phyloP scores from a whole-genome alignment of 2,329 filamentous ascomycete species.

The Paecilomyces sp. region DNA sequence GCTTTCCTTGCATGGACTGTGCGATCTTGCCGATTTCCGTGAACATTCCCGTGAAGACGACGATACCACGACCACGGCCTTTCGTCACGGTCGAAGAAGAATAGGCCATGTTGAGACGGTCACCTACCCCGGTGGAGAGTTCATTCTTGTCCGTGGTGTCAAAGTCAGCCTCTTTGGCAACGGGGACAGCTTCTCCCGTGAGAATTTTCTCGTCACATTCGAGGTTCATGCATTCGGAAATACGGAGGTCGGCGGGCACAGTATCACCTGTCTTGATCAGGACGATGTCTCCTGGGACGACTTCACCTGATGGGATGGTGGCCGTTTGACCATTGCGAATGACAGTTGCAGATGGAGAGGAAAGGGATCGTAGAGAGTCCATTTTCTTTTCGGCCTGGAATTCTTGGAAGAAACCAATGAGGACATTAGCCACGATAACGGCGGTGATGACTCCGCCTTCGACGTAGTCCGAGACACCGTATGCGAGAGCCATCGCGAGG shows the following conservation, averaged over 20 bases:
- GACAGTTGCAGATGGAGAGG: conserved; percentile 50
- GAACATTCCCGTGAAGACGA: conserved; percentile 54
- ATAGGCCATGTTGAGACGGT: conserved; percentile 55
- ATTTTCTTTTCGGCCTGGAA: conserved; percentile 55
- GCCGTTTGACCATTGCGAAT: conserved; percentile 49
- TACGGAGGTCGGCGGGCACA: conserved; percentile 51
- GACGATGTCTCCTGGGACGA: conserved; percentile 55
- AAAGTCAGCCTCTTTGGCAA: conserved; percentile 43
- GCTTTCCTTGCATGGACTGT: conserved; percentile 48
- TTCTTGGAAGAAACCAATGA: conserved; percentile 55
- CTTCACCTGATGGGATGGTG: conserved; percentile 47
- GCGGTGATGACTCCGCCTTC: conserved; percentile 54
- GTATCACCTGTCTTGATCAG: conserved; percentile 50
- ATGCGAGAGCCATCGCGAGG: conserved; percentile 62
- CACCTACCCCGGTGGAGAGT: conserved; percentile 43
- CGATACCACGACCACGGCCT: conserved; percentile 51
- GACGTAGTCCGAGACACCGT: conserved; percentile 50
- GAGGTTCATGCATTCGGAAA: conserved; percentile 59
- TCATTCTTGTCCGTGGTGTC: conserved; percentile 19
- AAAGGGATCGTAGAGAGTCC: conserved; percentile 48
- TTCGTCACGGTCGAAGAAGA: conserved; percentile 55
- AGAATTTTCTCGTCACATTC: conserved; percentile 63
- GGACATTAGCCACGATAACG: conserved; percentile 52
- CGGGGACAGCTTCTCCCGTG: conserved; percentile 56
- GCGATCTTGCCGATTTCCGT: conserved; percentile 58